Evolutionary conservation across 768 basidiomycete species (phyloP), one percentile per base, ranked within the genome.

Genomic region (Melanogaster broomeanus): DNA sequence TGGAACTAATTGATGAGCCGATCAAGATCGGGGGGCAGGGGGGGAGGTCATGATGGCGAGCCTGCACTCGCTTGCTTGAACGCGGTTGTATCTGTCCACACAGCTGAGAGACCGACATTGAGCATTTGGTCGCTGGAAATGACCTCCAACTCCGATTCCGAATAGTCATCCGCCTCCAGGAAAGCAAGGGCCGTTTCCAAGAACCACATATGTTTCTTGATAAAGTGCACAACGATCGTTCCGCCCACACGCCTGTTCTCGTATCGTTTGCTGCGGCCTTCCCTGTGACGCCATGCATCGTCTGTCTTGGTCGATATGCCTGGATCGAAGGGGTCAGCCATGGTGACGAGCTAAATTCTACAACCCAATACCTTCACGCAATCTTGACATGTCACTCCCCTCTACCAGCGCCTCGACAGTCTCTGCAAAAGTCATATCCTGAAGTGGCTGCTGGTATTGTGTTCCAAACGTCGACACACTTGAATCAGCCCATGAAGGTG

Each of bases 151-250:
- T 69, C 67, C 24, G 56, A 58, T 49, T 87, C 84, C 10, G 83
- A 85, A 51, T 80, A 72, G 52, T 92, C 87, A 27, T 85, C 82
- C n/a, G 85, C 82, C 47, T 89, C 91, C 25, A 98, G 75, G 22
- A 99, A 74, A 16, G 93, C 93, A 11, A 93, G 72, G 11, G 93
- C 91, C 6, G 95, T 91, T 73, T 99, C 96, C 59, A 94, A 69
- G 72, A 90, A 98, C 96, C 96, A 99, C 73, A 90, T 88, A 57
- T 91, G 85, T 68, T 92, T 88, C 84, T 98, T 99, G 77, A 99
- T 88, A 67, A 92, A 98, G 72, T 99, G 96, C 45, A 99, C 93
- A 19, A 93, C 90, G 41, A 95, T 80, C 3, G 96, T 99, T 6
- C 96, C 97, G 4, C 96, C 96, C 9, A 93, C 82, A 19, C 88